Conservation (phyloP, 1,284 basidiomycete genomes). For the Sporisorium iseilematis-ciliati region DNA sequence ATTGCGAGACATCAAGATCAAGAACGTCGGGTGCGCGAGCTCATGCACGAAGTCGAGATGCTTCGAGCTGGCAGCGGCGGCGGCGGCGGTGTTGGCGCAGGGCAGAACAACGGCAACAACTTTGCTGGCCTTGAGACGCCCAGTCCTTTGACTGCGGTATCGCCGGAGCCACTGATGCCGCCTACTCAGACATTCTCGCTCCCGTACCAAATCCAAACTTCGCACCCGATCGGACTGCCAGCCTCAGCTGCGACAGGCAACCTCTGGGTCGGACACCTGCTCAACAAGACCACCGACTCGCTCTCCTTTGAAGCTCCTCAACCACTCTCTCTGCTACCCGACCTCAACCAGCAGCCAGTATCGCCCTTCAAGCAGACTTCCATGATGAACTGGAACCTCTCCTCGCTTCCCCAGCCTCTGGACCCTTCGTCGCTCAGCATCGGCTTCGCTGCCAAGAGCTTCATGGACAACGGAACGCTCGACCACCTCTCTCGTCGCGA, state of each 20-base stretch:
- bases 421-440: conserved; percentile 27
- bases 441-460: conserved; percentile 12
- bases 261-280: conserved; percentile 45
- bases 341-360: conserved; percentile 29
- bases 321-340: conserved; percentile 24
- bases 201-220: conserved; percentile 39
- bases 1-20: conserved; percentile 46
- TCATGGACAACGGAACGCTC: conserved; percentile 26
- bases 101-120: neutral
- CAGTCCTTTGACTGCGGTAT: conserved; percentile 5
- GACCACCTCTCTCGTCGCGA: conserved; percentile 23
- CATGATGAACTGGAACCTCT: conserved; percentile 43
- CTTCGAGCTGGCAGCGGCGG: conserved; percentile 21
- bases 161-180: conserved; percentile 20
- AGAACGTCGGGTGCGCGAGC: conserved; percentile 39
- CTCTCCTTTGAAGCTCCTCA: conserved; percentile 13
- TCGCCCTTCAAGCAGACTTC: conserved; percentile 50
- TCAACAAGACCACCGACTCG: conserved; percentile 29
- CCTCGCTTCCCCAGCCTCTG: conserved; percentile 25
- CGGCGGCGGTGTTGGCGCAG: no score
- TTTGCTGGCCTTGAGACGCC: conserved; percentile 20
- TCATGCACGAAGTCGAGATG: conserved; percentile 38
- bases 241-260: conserved; percentile 13
- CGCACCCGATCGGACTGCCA: conserved; percentile 28
- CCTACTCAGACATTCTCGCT: conserved; percentile 16